Base-by-base conservation (phyloP, 2,329 filamentous ascomycete genomes). In the Fusarium floridanum region DNA sequence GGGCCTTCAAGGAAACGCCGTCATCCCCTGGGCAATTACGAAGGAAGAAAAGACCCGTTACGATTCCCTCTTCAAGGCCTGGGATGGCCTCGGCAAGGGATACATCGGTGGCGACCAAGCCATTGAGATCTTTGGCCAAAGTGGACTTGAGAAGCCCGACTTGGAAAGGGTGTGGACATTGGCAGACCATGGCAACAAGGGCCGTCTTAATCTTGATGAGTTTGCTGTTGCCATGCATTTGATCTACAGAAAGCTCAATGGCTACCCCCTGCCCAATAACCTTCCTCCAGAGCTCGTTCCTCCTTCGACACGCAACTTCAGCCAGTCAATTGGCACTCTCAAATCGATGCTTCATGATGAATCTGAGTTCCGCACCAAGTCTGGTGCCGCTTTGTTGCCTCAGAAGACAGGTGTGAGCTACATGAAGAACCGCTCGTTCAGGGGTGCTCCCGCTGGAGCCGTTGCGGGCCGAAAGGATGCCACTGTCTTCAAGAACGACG, bases 221-320 rank as follows among this genome's bases (percentile, higher is more conserved):
- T 99, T 99, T 81, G 95, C 97, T 10, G 96, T 99, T 62, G 95
- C 95, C 11, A 99, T 99, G 97, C 97, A 99, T 88, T 86, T 99
- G 84, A 99, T 99, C 79, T 99, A 99, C 85, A 91, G 97, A 78
- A 98, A 97, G 82, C 89, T 99, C 63, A 98, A 99, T 79, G 96
- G 96, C 39, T 98, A 98, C 80, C 95, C 96, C 2, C 88, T 98
- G 36, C 97, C 97, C 17, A 94, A 92, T 79, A 92, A 93, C 53
- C 88, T 99, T 12, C 97, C 97, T 10, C 91, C 97, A 1, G 97
- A 99, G 86, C 90, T 99, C 70, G 92, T 98, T 8, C 97, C 97
- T 24, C 97, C 97, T 2, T 98, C 97, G 2, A 98, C 96, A 12
- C 91, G 96, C 74, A 98, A 98, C 82, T 90, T 99, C 79, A 96